These are phyloP conservation scores for Paecilomyces variotii DNA, from an alignment of 2,329 filamentous ascomycete species.

Conservation along the genomic window DNA sequence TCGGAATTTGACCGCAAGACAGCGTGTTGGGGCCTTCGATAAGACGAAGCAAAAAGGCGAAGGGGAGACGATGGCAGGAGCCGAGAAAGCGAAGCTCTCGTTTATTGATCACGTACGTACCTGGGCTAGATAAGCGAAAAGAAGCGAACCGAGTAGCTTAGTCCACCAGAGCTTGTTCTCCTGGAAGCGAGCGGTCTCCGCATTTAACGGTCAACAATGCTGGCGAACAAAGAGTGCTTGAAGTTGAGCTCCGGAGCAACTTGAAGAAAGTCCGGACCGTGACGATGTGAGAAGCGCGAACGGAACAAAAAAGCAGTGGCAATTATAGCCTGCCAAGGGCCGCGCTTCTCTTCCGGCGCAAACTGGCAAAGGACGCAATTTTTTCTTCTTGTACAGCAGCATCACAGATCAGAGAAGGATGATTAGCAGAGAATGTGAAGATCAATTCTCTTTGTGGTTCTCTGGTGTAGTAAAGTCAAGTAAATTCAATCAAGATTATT, in stretches of 20 bases:
- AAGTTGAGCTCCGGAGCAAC: constrained; percentile 11
- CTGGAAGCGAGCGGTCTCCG: constrained; percentile 12
- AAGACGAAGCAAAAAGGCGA: constrained; percentile 13
- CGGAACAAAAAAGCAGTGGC: constrained; percentile 20
- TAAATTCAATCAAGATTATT: too few species aligned
- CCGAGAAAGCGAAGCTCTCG: constrained; percentile 2
- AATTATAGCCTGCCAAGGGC: constrained; percentile 6
- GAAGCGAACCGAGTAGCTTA: constrained; percentile 16
- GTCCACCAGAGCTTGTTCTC: constrained; percentile 16
- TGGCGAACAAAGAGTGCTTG: constrained; percentile 12
- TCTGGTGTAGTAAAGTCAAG: too few species aligned
- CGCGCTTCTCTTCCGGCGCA: not conserved
- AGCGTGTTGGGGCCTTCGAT: not conserved
- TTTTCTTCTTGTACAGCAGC: not conserved
- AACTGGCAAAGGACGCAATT: not conserved
- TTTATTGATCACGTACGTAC: constrained; percentile 7
- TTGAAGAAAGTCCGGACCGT: constrained; percentile 7
- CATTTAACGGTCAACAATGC: constrained; percentile 9
- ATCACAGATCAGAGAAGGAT: not conserved
- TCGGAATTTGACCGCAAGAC: not conserved
- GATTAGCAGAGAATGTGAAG: too few species aligned
- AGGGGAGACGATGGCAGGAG: not conserved
- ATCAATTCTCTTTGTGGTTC: too few species aligned
- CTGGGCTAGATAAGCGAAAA: constrained; percentile 9
- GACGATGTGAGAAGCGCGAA: constrained; percentile 1